phyloP scores from a whole-genome alignment of 2,329 filamentous ascomycete genomes.

The Sphaerulina musiva region DNA sequence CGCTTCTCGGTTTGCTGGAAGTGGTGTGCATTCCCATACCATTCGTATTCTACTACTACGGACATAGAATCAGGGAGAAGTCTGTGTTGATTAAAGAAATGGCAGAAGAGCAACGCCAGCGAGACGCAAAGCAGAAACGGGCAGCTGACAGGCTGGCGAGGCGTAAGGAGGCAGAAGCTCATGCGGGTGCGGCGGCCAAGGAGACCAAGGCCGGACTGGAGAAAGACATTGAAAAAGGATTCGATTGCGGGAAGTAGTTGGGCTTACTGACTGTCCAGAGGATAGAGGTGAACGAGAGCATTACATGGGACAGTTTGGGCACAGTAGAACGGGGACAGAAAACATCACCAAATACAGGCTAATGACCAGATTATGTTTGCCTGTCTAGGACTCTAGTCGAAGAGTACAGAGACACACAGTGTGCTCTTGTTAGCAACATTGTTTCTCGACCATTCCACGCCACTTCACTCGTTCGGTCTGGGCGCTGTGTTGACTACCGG shows the following conservation, averaged over 20 bases:
- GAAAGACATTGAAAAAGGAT: slow-evolving; percentile 23
- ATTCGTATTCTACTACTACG: slow-evolving; percentile 42
- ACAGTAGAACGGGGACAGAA: no score
- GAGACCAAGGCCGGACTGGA: slow-evolving; percentile 33
- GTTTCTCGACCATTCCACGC: no score
- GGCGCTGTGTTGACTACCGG: no score
- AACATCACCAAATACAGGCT: no score
- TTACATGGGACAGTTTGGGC: no score
- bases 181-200: slow-evolving; percentile 37
- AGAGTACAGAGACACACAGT: no score
- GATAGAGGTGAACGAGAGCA: no score
- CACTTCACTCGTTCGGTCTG: no score
- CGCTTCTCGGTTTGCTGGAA: slow-evolving; percentile 66
- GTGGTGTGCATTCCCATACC: slow-evolving; percentile 60
- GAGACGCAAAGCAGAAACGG: slow-evolving; percentile 39
- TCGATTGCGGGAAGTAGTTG: not conserved
- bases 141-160: slow-evolving; percentile 30
- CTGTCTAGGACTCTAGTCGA: no score
- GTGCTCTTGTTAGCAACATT: no score
- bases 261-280: no score
- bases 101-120: slow-evolving; percentile 42
- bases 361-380: no score
- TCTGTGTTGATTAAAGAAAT: slow-evolving; percentile 48
- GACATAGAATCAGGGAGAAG: slow-evolving; percentile 50
- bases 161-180: slow-evolving; percentile 26